Evolutionary conservation across 495 filamentous ascomycete species (phyloP), one percentile per base, ranked within the genome.

Genomic region (Aspergillus nidulans): DNA sequence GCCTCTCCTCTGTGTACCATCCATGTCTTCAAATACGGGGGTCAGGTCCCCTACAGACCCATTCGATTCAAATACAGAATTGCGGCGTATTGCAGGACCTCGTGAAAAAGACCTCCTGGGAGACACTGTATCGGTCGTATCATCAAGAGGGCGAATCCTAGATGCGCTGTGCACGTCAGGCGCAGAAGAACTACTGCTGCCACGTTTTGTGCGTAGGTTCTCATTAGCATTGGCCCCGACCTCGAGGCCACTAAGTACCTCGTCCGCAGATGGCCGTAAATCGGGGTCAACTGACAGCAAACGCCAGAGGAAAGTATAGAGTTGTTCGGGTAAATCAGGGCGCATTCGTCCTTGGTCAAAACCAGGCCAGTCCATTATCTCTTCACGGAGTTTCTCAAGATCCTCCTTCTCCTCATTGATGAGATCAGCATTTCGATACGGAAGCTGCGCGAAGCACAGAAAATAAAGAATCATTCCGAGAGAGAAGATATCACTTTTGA

Each of bases 401-500:
- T 98, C 92, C 63, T 97, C 95, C 53, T 68, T 70, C 61, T 97
- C 95, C 69, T 98, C 94, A 55, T 95, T 81, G 34, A 95, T 77
- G 19, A 84, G 72, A 60, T 97, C 91, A 28, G 91, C 92, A 63
- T 85, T 86, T 21, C 62, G 73, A 63, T 97, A 98, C 1, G 94
- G 94, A 2, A 97, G 81, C 7, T 88, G 80, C 0, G 88, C 89
- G 66, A 97, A 98, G 66, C 95, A 97, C 72, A 97, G 84, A 60
- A 97, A 97, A 69, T 97, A 95, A 4, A 98, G 81, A 41, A 97
- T 97, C 94, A 98, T 96, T 30, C 94, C 94, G 0, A 98, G 69
- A 3, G 91, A 96, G 71, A 98, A 98, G 10, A 98, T 88, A 66
- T 98, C 94, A 0, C 91, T 96, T 63, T 97, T 98, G 48, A 87